Percentiles rank a stretch among this genome's conserved stretches.
Conservation (phyloP, 2,329 filamentous ascomycete genomes). For the Ophiostoma sp. region DNA sequence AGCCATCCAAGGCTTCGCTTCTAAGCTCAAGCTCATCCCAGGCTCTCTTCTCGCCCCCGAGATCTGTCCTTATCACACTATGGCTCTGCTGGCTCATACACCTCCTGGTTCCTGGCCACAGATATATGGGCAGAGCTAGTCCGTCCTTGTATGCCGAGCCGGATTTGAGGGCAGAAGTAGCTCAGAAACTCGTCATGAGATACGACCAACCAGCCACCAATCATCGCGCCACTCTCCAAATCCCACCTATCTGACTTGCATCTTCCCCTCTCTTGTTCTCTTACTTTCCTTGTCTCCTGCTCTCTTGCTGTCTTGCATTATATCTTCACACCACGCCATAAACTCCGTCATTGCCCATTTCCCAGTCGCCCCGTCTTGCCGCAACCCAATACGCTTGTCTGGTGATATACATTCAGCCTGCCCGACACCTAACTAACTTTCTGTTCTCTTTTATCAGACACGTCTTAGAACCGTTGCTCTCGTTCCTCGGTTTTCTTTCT, state of each 20-base stretch:
- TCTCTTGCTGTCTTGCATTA: neutral
- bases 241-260: neutral
- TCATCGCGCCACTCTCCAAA: neutral
- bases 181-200: slow-evolving; percentile 4
- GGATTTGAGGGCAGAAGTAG: neutral
- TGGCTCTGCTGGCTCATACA: neutral
- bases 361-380: neutral
- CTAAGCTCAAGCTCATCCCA: neutral
- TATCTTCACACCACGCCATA: slow-evolving; percentile 1
- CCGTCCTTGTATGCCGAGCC: neutral
- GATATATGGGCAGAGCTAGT: neutral
- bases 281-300: too few species aligned
- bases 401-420: neutral
- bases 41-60: neutral
- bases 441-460: slow-evolving; percentile 12
- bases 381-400: neutral
- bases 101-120: neutral
- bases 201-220: neutral
- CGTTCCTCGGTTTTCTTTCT: slow-evolving; percentile 7
- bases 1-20: neutral
- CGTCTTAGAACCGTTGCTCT: slow-evolving; percentile 16
- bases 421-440: slow-evolving; percentile 1
- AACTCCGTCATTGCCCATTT: neutral
- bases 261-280: neutral
- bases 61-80: neutral